Evolutionary conservation across 768 basidiomycete species (phyloP).

Genomic region (Leucosporidium scottii): DNA sequence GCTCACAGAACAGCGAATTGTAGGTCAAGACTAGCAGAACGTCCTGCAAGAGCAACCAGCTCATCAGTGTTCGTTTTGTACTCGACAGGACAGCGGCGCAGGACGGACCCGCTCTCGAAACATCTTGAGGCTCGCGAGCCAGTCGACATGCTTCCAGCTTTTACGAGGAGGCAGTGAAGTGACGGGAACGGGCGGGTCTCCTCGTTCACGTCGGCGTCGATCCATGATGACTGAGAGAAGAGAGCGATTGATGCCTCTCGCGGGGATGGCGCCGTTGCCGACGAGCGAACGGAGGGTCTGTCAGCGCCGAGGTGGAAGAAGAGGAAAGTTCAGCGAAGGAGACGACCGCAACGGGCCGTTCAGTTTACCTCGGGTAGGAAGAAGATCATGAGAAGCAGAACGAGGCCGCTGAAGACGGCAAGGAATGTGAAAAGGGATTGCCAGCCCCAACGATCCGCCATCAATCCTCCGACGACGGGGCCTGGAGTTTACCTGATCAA

Average conservation of each 20-base stretch:
- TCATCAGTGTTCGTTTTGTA: too few species aligned
- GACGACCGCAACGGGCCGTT: too few species aligned
- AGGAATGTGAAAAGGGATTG: conserved; percentile 20
- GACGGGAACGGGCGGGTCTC: not conserved
- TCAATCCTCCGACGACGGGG: not conserved
- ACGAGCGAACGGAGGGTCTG: conserved; percentile 2
- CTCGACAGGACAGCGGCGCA: too few species aligned
- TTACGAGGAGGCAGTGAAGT: not conserved
- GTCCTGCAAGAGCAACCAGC: not conserved
- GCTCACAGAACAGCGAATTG: not conserved
- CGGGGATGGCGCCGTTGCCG: conserved; percentile 3
- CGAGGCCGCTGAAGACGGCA: not conserved
- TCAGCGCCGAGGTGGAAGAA: too few species aligned
- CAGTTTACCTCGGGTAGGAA: conserved; percentile 14
- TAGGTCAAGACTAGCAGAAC: conserved; percentile 1
- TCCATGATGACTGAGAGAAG: not conserved
- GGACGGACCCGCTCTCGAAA: conserved; percentile 8
- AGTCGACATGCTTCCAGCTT: not conserved
- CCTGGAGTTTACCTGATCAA: not conserved
- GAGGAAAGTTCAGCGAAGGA: too few species aligned
- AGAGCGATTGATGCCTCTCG: conserved; percentile 1
- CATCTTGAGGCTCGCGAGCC: not conserved
- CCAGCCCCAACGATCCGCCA: conserved; percentile 3
- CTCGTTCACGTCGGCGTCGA: not conserved
- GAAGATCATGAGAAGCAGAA: conserved; percentile 1